These are phyloP conservation scores for Cerrena zonata DNA, from an alignment of 1,284 basidiomycete species.

Conservation along the genomic window DNA sequence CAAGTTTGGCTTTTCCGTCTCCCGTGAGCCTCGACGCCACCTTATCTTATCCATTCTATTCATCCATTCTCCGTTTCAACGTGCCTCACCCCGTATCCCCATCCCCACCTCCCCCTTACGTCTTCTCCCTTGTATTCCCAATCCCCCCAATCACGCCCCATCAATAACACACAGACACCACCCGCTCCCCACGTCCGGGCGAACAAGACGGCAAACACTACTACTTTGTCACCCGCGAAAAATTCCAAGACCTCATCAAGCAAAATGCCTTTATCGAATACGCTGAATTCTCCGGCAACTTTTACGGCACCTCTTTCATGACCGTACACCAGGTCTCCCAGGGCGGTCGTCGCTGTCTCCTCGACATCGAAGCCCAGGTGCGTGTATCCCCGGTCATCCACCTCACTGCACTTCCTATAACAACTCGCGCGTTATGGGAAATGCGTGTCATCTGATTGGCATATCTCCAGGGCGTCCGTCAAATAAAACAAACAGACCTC, in stretches of 20 bases:
- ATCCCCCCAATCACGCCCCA: conserved; percentile 1
- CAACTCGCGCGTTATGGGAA: too few species aligned
- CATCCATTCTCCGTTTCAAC: conserved; percentile 13
- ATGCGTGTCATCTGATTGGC: too few species aligned
- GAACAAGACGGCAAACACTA: conserved; percentile 81
- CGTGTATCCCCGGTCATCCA: conserved; percentile 25
- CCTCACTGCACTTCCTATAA: background rate
- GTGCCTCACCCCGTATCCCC: conserved; percentile 12
- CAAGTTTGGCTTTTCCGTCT: conserved; percentile 90
- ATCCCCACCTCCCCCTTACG: too few species aligned
- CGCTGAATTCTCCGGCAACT: conserved; percentile 85
- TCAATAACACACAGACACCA: conserved; percentile 92
- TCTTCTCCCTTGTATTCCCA: conserved; percentile 5
- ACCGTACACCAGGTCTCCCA: conserved; percentile 54
- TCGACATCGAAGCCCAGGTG: conserved; percentile 96
- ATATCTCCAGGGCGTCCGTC: conserved; percentile 77
- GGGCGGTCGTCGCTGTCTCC: conserved; percentile 73
- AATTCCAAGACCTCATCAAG: conserved; percentile 59
- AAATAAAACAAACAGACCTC: conserved; percentile 69
- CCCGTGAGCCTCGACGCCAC: conserved; percentile 41
- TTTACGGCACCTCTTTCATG: conserved; percentile 86
- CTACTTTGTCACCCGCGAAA: conserved; percentile 60
- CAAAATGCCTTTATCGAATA: conserved; percentile 70
- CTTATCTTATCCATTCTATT: background rate
- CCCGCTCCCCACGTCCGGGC: conserved; percentile 77